Evolutionary conservation across 2,329 filamentous ascomycete species (phyloP), one percentile per base, ranked within the genome.

Genomic region (Lecanicillium sp.): DNA sequence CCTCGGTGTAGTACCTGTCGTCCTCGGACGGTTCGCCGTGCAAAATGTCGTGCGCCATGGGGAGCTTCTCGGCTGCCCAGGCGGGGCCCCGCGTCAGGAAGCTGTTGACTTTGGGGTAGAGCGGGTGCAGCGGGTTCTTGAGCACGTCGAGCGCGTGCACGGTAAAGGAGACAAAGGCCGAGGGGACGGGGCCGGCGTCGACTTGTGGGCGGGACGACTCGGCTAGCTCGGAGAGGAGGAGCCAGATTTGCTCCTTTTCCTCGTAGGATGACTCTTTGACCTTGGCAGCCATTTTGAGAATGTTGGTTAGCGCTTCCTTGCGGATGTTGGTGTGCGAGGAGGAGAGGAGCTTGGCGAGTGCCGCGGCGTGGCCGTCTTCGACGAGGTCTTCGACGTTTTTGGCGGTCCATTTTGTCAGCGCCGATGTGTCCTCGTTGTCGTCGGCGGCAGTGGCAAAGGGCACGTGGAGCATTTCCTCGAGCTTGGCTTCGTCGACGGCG

Each of bases 71-170:
- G 14, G 81, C 55, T 11, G 80, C 71, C 90, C 90, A 97, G 17
- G 71, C 60, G 1, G 90, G 89, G 0, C 79, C 76, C 37, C 79
- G 79, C 17, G 86, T 86, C 27, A 97, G 74, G 57, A 89, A 96
- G 5, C 72, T 69, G 64, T 94, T 95, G 60, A 92, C 66, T 56
- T 95, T 95, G 42, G 79, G 77, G 57, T 95, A 97, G 28, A 96
- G 74, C 44, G 77, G 77, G 54, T 94, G 87, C 13, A 87, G 71
- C 1, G 90, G 90, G 44, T 87, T 81, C 17, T 71, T 74, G 33
- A 94, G 64, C 13, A 94, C 77, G 2, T 73, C 65, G 7, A 94
- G 68, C 2, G 81, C 78, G 46, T 79, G 77, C 33, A 74, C 71
- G 7, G 87, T 81, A 50, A 95, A 92, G 10, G 83, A 76, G n/a